Base-by-base conservation (phyloP, 139 green algal genomes). In the Penium margaritaceum region DNA sequence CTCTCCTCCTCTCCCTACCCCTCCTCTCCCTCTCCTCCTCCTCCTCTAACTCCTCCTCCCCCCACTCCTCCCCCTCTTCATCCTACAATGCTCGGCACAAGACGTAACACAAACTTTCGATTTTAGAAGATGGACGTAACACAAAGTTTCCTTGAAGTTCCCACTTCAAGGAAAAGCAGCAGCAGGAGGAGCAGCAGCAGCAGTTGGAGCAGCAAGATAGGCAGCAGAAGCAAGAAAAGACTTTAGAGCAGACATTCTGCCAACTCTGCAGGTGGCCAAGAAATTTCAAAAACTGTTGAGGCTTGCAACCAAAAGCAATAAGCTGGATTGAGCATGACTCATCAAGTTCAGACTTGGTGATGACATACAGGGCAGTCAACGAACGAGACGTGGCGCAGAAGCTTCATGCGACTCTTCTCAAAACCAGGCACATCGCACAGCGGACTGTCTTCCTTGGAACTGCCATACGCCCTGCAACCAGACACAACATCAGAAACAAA, bases 331-430 rank as follows among this genome's bases (percentile, higher is more conserved):
- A 66, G 57, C 27, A 17, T 54, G 43, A 14, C 17, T 54, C 15
- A 54, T 54, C 15, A 54, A 54, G 43, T 17, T 24, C 43, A 14
- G 17, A 54, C 14, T 17, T 54, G 14, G 43, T 29, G 27, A 69
- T 32, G 34, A 69, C 33, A 15, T 32, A 51, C n/a, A 4, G 95
- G 95, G 85, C 95, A 99, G 76, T 99, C 95, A 30, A 99, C 95
- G 76, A 99, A 99, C 0, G 90, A 96, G 3, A 99, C 93, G 75
- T 99, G 95, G 41, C 95, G 84, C 44, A 94, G 63, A 17, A 99
- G 87, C 79, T 97, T 84, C 92, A 97, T 97, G 70, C 84, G 76
- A 35, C 79, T 80, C 61, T 81, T 77, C 76, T 94, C 86, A 81
- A 90, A 94, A 1, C 89, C 89, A 15, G 87, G 77, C 36, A 90